Evolutionary conservation across 1,284 basidiomycete species (phyloP).

Genomic region (Laetiporus sulphureus): DNA sequence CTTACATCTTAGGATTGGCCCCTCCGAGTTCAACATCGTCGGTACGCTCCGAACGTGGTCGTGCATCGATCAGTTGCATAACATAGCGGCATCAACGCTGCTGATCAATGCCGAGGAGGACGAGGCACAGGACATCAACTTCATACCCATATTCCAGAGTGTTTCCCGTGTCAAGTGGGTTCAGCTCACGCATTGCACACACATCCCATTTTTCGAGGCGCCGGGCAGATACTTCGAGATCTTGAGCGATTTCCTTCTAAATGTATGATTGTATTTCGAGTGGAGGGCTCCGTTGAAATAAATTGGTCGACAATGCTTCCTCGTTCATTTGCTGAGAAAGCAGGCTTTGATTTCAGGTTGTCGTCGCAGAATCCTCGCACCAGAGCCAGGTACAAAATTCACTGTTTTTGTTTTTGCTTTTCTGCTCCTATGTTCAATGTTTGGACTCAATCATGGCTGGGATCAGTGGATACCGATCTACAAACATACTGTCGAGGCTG

Average conservation of each 20-base stretch:
- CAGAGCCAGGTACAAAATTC: too few relatives aligned
- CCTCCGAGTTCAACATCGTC: slow-evolving; percentile 15
- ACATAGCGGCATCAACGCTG: slow-evolving; percentile 24
- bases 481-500: too few relatives aligned
- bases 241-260: slow-evolving; percentile 19
- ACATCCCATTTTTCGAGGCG: slow-evolving; percentile 26
- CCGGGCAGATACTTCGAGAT: slow-evolving; percentile 20
- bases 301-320: too few relatives aligned
- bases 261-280: neutral
- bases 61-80: slow-evolving; percentile 20
- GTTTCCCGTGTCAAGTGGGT: slow-evolving; percentile 23
- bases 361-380: too few relatives aligned
- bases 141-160: slow-evolving; percentile 20
- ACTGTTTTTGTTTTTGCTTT: too few relatives aligned
- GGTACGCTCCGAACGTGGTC: slow-evolving; percentile 23
- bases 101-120: slow-evolving; percentile 25
- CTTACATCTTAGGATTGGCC: neutral
- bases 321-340: too few relatives aligned
- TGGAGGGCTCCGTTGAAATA: too few relatives aligned
- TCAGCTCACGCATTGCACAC: slow-evolving; percentile 23
- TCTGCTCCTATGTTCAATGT: too few relatives aligned
- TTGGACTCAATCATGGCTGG: too few relatives aligned
- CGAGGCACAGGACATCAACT: slow-evolving; percentile 20
- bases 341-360: too few relatives aligned
- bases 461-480: too few relatives aligned